Evolutionary conservation across 345 rosid genomes (phyloP).

Genomic region (Cardamine occulta): DNA sequence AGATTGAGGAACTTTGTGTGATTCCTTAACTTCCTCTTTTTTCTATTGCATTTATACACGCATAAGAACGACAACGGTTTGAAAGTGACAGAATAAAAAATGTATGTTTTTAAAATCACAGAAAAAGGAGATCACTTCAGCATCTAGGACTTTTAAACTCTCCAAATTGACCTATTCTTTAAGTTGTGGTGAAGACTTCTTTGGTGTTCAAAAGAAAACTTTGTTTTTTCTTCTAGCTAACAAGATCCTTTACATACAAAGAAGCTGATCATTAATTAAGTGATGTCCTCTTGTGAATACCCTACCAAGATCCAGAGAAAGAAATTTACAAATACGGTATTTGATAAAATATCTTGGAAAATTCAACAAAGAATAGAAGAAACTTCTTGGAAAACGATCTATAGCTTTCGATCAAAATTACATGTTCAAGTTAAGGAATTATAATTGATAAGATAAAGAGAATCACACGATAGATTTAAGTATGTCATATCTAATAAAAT

Average conservation of each 20-base stretch:
- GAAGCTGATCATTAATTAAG: background rate
- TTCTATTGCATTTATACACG: background rate
- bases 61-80: background rate
- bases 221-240: background rate
- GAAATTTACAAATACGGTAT: no score
- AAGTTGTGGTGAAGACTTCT: background rate
- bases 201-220: background rate
- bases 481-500: background rate
- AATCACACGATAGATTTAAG: background rate
- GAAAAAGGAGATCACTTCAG: background rate
- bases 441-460: background rate
- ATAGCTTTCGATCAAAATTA: background rate
- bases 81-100: background rate
- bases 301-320: background rate
- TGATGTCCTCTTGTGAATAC: background rate
- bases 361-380: background rate
- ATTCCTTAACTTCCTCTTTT: background rate
- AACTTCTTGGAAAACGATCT: background rate
- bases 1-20: conserved; percentile 10
- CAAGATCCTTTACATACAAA: background rate
- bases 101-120: no score
- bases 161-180: no score
- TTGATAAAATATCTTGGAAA: background rate
- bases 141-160: no score
- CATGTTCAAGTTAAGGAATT: background rate